These are phyloP conservation scores for Colletotrichum sp. DNA, from an alignment of 2,329 filamentous ascomycete species.

Conservation along the genomic window DNA sequence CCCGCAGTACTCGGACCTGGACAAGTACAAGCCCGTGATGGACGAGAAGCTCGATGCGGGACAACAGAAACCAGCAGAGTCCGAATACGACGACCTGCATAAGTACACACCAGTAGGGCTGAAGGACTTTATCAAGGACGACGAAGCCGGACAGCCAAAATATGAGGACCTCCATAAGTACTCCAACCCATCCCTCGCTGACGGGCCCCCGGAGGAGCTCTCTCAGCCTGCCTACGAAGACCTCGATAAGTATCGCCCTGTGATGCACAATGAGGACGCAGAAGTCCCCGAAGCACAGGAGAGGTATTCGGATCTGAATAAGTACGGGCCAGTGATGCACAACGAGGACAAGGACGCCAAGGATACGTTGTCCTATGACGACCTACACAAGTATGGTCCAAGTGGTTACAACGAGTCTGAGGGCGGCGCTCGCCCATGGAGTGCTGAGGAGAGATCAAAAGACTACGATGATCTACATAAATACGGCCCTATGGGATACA, in stretches of 20 bases:
- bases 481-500: conserved; percentile 37
- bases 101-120: conserved; percentile 38
- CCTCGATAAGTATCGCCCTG: conserved; percentile 36
- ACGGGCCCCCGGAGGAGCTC: conserved; percentile 24
- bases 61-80: conserved; percentile 11
- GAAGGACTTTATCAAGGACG: background rate
- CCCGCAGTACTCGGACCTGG: conserved; percentile 29
- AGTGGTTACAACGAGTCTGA: conserved; percentile 42
- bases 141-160: background rate
- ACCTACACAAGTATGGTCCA: conserved; percentile 40
- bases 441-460: conserved; percentile 43
- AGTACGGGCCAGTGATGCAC: conserved; percentile 26
- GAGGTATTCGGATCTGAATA: conserved; percentile 21
- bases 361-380: conserved; percentile 44
- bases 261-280: conserved; percentile 37
- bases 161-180: conserved; percentile 44
- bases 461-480: conserved; percentile 40
- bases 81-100: conserved; percentile 46
- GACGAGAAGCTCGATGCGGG: conserved; percentile 30
- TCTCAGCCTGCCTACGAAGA: conserved; percentile 36
- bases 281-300: conserved; percentile 15
- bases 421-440: conserved; percentile 29
- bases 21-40: conserved; percentile 39
- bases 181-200: conserved; percentile 22
- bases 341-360: conserved; percentile 40